Evolutionary conservation across 2,329 filamentous ascomycete genomes (phyloP), one percentile per base, ranked within the genome.

Genomic region (Pseudopithomyces maydicus): DNA sequence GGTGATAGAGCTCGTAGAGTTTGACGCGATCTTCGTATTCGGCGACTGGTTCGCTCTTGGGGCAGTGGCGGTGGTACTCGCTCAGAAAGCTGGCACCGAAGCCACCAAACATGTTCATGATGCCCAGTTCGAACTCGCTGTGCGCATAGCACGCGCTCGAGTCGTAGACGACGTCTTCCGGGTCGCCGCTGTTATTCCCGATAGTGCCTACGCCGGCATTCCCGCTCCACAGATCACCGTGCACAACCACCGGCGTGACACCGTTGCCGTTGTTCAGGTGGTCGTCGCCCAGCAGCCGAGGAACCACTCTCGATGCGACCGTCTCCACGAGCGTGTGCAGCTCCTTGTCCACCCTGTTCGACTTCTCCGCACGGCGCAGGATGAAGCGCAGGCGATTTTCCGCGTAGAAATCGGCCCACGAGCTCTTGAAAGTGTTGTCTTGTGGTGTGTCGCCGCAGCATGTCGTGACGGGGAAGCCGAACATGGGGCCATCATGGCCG

Each of bases 41-140:
- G 11, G 84, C 86, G 11, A 81, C 83, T 0, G 93, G 93, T 72
- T 96, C 90, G 8, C 89, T 88, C 78, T 90, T 96, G 0, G 90
- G 89, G 45, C 93, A 87, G 22, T 92, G 70, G 38, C 79, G 74
- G 72, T 90, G 85, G 73, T 97, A 98, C 71, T 95, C 91, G 32
- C 82, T 82, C 81, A 90, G 87, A 68, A 97, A 96, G 1, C 70
- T 74, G 0, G 74, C 67, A 0, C 87, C 87, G 75, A 96, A 97
- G 0, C 94, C 94, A 0, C 93, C 93, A 82, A 97, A 98, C 92
- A 97, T 96, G 50, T 84, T 85, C 92, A 97, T 97, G 64, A 96
- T 97, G 0, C 94, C 94, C 51, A 96, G 79, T 65, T 97, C 94
- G 74, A 89, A 97, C 79, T 98, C 94, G 1, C 84, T 89, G 73